Base-by-base conservation (phyloP, 768 basidiomycete genomes). In the Termitomyces sp. region DNA sequence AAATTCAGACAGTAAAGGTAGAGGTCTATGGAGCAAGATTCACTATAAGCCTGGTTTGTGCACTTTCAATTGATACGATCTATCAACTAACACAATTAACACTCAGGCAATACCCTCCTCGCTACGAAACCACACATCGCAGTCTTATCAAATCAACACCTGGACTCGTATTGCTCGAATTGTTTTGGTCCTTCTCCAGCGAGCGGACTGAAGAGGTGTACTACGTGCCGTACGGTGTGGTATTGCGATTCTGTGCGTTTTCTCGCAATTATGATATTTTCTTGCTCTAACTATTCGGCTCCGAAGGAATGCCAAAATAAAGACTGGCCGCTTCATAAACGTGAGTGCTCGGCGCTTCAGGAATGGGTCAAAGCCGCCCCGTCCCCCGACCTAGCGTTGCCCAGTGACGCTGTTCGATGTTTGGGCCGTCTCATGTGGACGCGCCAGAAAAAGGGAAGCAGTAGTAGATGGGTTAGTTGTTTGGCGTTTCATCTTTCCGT, bases 321-420 rank as follows among this genome's bases (percentile, higher is more conserved):
- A 29, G 92, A 92, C 62, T 94, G 92, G 94, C 21, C 65, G 0
- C 35, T 80, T 3, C 95, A 97, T 69, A 90, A 87, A 69, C 68
- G 70, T 1, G 95, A 98, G 77, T 98, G 96, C 65, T 56, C 59
- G 5, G 86, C 91, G 0, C 72, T 95, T 9, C 78, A 77, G 54
- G 73, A 71, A 53, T 87, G 86, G 88, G 74, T 74, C 1, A 68
- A 76, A 29, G 63, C 74, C 16, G 82, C 82, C 5, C 79, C 82
- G 2, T 81, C 80, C 2, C 57, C 69, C 12, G 76, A 78, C 10
- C 59, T 77, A 4, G 59, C 78, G 4, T 64, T 87, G 17, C 92
- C 94, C 0, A 85, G 79, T 32, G 94, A 96, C 57, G 90, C 89
- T 1, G 78, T 96, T 10, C 74, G 95, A 50, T 89, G 86, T 60